Evolutionary conservation across 2,329 filamentous ascomycete species (phyloP).

Genomic region (Botrytis elliptica): DNA sequence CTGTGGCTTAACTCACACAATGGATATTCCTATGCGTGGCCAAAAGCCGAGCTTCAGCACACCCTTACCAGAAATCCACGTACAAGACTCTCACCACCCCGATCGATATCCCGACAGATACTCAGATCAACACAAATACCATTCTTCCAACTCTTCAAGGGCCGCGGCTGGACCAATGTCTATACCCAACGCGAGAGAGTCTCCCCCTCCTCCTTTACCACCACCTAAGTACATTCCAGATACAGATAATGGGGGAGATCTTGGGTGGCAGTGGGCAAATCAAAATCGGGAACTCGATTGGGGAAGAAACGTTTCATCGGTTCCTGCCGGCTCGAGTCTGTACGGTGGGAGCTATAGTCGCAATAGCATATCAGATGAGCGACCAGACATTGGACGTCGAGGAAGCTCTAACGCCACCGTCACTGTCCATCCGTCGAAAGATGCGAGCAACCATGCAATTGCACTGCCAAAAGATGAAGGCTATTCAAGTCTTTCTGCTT

Average conservation of each 20-base stretch:
- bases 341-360: constrained; percentile 47
- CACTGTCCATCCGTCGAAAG: constrained; percentile 46
- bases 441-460: neutral
- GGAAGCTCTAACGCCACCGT: constrained; percentile 44
- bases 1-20: constrained; percentile 31
- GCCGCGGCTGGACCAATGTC: constrained; percentile 55
- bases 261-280: constrained; percentile 60
- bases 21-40: constrained; percentile 45
- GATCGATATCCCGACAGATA: constrained; percentile 34
- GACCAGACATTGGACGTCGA: constrained; percentile 37
- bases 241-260: constrained; percentile 51
- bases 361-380: constrained; percentile 32
- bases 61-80: constrained; percentile 44
- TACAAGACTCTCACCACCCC: constrained; percentile 43
- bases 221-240: constrained; percentile 59
- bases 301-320: constrained; percentile 43
- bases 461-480: constrained; percentile 38
- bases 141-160: constrained; percentile 41
- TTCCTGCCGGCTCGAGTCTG: constrained; percentile 50
- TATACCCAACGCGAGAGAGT: constrained; percentile 56
- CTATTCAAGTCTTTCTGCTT: constrained; percentile 40
- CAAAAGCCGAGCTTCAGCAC: constrained; percentile 23
- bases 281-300: constrained; percentile 48
- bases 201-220: constrained; percentile 61
- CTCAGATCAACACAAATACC: constrained; percentile 34